A percentile compares a stretch with the other conserved stretches of the same genome.
These are phyloP conservation scores for Mycena alexandri DNA, from an alignment of 768 basidiomycete species.

Conservation along the genomic window DNA sequence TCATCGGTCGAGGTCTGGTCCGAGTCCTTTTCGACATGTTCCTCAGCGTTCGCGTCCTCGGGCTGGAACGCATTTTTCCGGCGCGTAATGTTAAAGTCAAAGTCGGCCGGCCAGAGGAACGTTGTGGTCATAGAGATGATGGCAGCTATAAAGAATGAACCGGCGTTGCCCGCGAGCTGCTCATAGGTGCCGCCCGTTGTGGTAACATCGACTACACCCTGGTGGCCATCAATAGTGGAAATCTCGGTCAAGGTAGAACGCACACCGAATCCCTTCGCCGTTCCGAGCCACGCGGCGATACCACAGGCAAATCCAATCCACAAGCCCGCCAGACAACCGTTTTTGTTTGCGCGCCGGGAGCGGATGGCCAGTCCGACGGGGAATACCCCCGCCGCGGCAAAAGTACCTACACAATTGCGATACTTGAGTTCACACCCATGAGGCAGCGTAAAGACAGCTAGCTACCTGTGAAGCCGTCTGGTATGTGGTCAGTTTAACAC, in stretches of 20 bases:
- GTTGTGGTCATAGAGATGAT: conserved; percentile 26
- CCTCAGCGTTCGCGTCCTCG: conserved; percentile 20
- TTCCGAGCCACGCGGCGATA: conserved; percentile 33
- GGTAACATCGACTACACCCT: conserved; percentile 22
- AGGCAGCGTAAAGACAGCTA: no score
- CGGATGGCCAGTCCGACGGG: conserved; percentile 32
- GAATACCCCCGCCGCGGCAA: conserved; percentile 34
- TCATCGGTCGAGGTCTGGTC: not conserved
- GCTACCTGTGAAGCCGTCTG: conserved; percentile 20
- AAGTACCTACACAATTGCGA: conserved; percentile 24
- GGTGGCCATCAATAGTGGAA: no score
- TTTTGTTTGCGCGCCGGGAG: conserved; percentile 27
- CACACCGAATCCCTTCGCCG: conserved; percentile 30
- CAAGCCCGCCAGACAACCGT: conserved; percentile 25
- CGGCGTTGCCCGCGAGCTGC: conserved; percentile 33
- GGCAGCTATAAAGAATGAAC: conserved; percentile 29
- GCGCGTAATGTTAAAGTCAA: conserved; percentile 27
- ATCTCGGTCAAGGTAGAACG: no score
- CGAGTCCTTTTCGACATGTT: conserved; percentile 1
- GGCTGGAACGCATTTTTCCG: conserved; percentile 28
- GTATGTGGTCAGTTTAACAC: not conserved
- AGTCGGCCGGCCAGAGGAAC: conserved; percentile 15
- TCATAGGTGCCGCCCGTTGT: conserved; percentile 33
- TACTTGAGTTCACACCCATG: no score
- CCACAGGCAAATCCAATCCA: conserved; percentile 32